A percentile compares a stretch with the other conserved stretches of the same genome.
Evolutionary conservation across 139 green algal species (phyloP).

Genomic region (Micractinium sp.): DNA sequence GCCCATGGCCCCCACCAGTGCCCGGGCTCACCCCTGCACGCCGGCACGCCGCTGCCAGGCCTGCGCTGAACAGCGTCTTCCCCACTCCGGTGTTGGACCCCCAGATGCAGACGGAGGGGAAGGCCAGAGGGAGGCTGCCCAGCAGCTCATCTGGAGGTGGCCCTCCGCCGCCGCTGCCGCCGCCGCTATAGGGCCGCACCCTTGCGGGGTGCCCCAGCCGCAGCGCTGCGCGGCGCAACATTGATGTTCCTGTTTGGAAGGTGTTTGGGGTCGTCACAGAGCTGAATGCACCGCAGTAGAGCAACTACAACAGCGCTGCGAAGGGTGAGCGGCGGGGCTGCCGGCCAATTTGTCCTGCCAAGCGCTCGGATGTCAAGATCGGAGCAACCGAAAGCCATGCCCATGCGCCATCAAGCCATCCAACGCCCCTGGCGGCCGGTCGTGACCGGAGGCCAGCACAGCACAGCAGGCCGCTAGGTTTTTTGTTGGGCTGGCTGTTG

Average conservation of each 20-base stretch:
- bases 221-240: background rate
- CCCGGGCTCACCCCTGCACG: conserved; percentile 7
- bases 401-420: too few relatives aligned
- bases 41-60: conserved; percentile 65
- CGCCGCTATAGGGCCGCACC: background rate
- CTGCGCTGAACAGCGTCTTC: conserved; percentile 92
- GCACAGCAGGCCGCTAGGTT: too few relatives aligned
- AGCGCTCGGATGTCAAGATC: too few relatives aligned
- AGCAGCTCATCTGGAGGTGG: background rate
- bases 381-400: too few relatives aligned
- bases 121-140: conserved; percentile 15
- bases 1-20: background rate
- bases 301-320: too few relatives aligned
- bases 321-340: too few relatives aligned
- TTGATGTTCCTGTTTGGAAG: background rate
- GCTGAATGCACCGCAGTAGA: background rate
- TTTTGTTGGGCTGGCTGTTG: too few relatives aligned
- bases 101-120: conserved; percentile 76
- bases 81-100: conserved; percentile 94
- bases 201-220: background rate
- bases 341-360: too few relatives aligned
- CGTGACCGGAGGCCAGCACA: too few relatives aligned
- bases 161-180: background rate
- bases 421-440: too few relatives aligned
- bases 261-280: background rate